phyloP scores from a whole-genome alignment of 371 early-diverging fungal species.

The Rhizopus microsporus region DNA sequence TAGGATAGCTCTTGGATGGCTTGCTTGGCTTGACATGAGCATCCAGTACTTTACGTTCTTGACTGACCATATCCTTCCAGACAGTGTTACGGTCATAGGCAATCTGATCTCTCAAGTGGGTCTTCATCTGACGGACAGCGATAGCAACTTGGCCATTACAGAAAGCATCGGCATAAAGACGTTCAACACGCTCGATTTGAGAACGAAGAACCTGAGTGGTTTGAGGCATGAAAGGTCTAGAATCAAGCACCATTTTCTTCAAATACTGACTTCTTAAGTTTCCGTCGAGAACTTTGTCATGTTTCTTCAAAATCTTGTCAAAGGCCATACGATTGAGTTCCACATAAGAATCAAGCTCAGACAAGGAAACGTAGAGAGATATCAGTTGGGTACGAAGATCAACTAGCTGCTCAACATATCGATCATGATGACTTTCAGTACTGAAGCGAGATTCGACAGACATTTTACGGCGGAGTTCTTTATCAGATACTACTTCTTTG shows the following conservation, averaged over 20 bases:
- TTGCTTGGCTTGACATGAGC: constrained; percentile 54
- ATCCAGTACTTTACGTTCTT: constrained; percentile 63
- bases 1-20: constrained; percentile 34
- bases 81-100: constrained; percentile 81
- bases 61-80: constrained; percentile 81
- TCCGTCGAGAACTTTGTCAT: constrained; percentile 86
- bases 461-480: constrained; percentile 18
- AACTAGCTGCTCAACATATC: constrained; percentile 20
- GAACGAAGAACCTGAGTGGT: constrained; percentile 49
- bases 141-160: constrained; percentile 51
- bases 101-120: constrained; percentile 70
- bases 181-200: constrained; percentile 59
- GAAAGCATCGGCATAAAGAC: constrained; percentile 64
- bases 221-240: constrained; percentile 60
- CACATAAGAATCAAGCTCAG: constrained; percentile 86
- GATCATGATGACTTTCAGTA: constrained; percentile 20
- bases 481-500: not conserved
- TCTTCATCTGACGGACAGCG: constrained; percentile 69
- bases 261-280: constrained; percentile 53
- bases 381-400: constrained; percentile 48
- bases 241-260: constrained; percentile 58
- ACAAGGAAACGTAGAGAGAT: constrained; percentile 74
- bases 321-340: constrained; percentile 94
- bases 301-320: constrained; percentile 94
- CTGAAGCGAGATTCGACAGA: constrained; percentile 31